These are phyloP conservation scores for Avena sativa DNA, from an alignment of 176 grass and related monocot genomes.

Conservation along the genomic window DNA sequence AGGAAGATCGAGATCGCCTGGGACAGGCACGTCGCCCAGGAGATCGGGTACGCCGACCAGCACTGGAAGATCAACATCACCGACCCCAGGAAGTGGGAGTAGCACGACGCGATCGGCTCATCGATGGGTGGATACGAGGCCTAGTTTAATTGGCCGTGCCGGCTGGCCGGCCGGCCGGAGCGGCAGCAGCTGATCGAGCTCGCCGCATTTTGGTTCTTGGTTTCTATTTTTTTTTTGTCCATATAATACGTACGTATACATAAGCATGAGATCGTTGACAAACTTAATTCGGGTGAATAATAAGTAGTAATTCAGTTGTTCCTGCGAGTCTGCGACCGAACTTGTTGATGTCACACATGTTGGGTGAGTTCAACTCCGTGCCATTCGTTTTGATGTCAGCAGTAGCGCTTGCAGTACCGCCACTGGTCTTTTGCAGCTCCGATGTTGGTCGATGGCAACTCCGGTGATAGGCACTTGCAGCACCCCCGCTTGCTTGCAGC, in stretches of 20 bases:
- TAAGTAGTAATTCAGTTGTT: neutral
- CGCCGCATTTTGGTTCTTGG: constrained; percentile 26
- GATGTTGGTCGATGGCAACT: no score
- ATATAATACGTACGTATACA: constrained; percentile 20
- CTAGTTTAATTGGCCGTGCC: neutral
- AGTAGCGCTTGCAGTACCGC: no score
- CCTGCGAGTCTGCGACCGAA: no score
- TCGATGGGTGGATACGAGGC: neutral
- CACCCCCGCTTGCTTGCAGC: no score
- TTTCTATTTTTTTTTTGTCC: constrained; percentile 39
- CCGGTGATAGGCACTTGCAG: no score
- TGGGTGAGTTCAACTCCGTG: no score
- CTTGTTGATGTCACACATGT: no score
- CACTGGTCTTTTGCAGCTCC: no score
- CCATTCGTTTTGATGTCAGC: no score
- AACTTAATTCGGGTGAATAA: constrained; percentile 32
- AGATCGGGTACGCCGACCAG: constrained; percentile 51
- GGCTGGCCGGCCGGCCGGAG: constrained; percentile 11
- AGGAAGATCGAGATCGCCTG: constrained; percentile 66
- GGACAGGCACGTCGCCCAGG: constrained; percentile 67
- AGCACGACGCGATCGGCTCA: neutral
- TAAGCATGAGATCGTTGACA: neutral
- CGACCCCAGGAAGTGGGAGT: constrained; percentile 68
- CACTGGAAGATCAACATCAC: constrained; percentile 88
- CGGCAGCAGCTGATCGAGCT: constrained; percentile 14